These are phyloP conservation scores for Penicillium bialowiezense DNA, from an alignment of 495 filamentous ascomycete species.

Conservation along the genomic window DNA sequence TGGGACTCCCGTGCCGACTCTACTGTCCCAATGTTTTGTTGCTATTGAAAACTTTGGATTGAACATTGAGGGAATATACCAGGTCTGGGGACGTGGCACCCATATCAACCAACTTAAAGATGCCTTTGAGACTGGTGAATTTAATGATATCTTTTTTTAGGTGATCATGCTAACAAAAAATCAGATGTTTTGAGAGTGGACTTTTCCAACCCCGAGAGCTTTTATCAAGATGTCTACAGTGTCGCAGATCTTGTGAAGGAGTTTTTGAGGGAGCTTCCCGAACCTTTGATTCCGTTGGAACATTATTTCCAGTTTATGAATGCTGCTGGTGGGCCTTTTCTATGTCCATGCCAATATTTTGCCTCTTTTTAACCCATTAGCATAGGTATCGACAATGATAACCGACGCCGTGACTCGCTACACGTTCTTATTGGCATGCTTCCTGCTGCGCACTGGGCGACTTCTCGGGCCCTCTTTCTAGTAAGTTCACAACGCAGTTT, in stretches of 20 bases:
- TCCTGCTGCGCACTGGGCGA: constrained; percentile 95
- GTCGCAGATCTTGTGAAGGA: constrained; percentile 92
- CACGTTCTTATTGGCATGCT: constrained; percentile 91
- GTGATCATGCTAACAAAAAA: neutral
- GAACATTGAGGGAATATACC: constrained; percentile 90
- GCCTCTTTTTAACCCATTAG: constrained; percentile 4
- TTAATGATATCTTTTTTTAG: neutral
- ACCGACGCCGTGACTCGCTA: constrained; percentile 77
- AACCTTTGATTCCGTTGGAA: constrained; percentile 76
- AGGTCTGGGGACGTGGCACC: constrained; percentile 76
- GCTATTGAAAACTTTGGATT: constrained; percentile 89
- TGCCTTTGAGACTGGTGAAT: constrained; percentile 80
- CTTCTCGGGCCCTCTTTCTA: constrained; percentile 76
- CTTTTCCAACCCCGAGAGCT: constrained; percentile 88
- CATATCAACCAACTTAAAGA: constrained; percentile 79
- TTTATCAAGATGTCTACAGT: constrained; percentile 93
- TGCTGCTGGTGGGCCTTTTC: constrained; percentile 68
- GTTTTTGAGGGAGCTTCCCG: constrained; percentile 91
- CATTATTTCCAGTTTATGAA: constrained; percentile 79
- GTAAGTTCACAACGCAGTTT: constrained; percentile 25
- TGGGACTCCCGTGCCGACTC: constrained; percentile 80
- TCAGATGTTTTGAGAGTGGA: constrained; percentile 66
- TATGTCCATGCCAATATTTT: neutral
- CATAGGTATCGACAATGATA: constrained; percentile 76
- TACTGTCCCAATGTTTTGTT: constrained; percentile 90